These are phyloP conservation scores for Moesziomyces sp. DNA, from an alignment of 1,284 basidiomycete species.

Conservation along the genomic window DNA sequence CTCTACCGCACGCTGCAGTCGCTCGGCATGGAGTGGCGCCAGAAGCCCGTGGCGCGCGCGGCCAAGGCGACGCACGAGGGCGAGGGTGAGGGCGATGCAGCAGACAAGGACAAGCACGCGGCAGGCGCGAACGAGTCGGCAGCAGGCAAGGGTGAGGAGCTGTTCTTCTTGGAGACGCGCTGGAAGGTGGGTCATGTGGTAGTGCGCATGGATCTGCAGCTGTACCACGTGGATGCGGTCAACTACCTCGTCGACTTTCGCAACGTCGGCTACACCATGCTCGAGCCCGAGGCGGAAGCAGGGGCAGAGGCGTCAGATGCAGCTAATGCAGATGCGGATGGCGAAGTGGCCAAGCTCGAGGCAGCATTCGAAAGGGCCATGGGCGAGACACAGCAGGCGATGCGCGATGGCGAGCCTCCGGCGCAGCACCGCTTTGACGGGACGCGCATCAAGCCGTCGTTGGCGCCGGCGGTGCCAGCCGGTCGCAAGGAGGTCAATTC, in stretches of 20 bases:
- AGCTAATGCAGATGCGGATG: background rate
- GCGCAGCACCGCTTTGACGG: constrained; percentile 33
- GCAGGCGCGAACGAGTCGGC: constrained; percentile 67
- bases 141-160: constrained; percentile 71
- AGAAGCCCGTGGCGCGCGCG: constrained; percentile 46
- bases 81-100: constrained; percentile 29
- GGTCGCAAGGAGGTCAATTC: constrained; percentile 83
- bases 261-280: constrained; percentile 88
- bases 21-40: constrained; percentile 94
- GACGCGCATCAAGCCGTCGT: constrained; percentile 42
- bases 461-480: constrained; percentile 64
- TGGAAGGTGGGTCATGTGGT: constrained; percentile 76
- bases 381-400: constrained; percentile 24
- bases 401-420: constrained; percentile 27
- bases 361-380: constrained; percentile 41
- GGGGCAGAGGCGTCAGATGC: too few relatives aligned
- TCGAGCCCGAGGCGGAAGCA: constrained; percentile 68
- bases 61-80: constrained; percentile 19
- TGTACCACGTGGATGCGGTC: constrained; percentile 92
- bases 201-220: constrained; percentile 89
- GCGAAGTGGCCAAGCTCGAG: constrained; percentile 28
- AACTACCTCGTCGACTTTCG: constrained; percentile 99
- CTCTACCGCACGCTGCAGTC: constrained; percentile 92
- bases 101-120: constrained; percentile 34
- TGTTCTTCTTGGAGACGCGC: constrained; percentile 95